A percentile compares a stretch with the other conserved stretches of the same genome.
Conservation (phyloP, 305 asterid species). For the Coffea humblotiana region DNA sequence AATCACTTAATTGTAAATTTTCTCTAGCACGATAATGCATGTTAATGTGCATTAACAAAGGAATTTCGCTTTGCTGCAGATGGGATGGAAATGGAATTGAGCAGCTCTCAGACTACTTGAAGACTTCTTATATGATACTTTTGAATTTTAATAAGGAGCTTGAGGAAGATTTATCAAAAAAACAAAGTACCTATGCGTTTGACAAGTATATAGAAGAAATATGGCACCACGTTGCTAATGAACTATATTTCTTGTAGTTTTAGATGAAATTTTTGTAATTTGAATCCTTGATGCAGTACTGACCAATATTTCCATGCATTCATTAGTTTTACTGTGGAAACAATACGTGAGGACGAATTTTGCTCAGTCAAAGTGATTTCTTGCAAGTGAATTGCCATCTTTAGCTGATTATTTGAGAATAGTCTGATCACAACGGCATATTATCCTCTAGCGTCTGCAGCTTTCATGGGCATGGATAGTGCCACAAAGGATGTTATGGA, state of each 20-base stretch:
- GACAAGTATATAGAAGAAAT: background rate
- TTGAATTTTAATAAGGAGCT: background rate
- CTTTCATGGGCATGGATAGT: conserved; percentile 1
- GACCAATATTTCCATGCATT: no score
- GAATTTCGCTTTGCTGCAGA: background rate
- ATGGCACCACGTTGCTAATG: background rate
- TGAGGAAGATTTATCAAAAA: background rate
- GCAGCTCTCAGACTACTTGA: background rate
- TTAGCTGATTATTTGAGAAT: conserved; percentile 12
- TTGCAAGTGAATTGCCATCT: no score
- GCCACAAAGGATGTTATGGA: conserved; percentile 4
- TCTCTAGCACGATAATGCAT: no score
- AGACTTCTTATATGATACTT: background rate
- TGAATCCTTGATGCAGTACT: no score
- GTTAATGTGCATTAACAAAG: no score
- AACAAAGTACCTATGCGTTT: background rate
- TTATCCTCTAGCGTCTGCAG: background rate
- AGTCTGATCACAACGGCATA: background rate
- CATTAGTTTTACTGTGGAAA: background rate
- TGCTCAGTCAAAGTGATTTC: no score
- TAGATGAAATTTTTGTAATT: no score
- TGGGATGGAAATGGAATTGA: background rate
- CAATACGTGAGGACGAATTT: background rate
- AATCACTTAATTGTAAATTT: no score
- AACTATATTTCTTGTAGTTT: no score